phyloP scores from a whole-genome alignment of 306 rosid genomes.

The Prunus armeniaca region DNA sequence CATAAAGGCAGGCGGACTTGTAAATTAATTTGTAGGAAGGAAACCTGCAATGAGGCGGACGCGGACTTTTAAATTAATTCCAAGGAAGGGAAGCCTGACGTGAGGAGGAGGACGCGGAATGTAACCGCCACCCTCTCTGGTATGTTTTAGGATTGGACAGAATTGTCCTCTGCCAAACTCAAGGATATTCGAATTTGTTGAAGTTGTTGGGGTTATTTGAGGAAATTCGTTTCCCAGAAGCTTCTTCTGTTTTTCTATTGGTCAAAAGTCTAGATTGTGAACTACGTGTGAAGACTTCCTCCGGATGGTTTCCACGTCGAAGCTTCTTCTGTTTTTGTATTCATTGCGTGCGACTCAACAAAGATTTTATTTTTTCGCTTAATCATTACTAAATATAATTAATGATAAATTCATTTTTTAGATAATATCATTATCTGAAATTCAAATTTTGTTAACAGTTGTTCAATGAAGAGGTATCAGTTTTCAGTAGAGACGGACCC shows the following conservation, averaged over 20 bases:
- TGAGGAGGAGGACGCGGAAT: background rate
- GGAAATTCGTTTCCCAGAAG: background rate
- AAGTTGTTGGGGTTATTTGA: background rate
- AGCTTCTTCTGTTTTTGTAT: too few species aligned
- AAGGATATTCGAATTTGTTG: background rate
- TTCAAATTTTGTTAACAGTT: too few species aligned
- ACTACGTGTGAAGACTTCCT: background rate
- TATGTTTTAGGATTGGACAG: background rate
- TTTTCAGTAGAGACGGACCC: fast-evolving
- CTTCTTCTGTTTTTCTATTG: background rate
- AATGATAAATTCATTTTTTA: too few species aligned
- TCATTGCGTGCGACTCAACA: too few species aligned
- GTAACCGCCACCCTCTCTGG: background rate
- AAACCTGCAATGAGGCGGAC: background rate
- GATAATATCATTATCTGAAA: too few species aligned
- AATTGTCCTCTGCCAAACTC: background rate
- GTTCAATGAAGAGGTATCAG: too few species aligned
- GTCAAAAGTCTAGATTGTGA: background rate
- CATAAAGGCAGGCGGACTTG: background rate
- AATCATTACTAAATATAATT: too few species aligned
- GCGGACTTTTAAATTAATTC: background rate
- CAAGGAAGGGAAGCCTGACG: background rate
- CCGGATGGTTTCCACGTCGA: too few species aligned
- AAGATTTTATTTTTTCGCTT: too few species aligned
- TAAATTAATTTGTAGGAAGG: too few species aligned